These are phyloP conservation scores for Aurifilum marmelostoma DNA, from an alignment of 2,329 filamentous ascomycete species.

Conservation along the genomic window DNA sequence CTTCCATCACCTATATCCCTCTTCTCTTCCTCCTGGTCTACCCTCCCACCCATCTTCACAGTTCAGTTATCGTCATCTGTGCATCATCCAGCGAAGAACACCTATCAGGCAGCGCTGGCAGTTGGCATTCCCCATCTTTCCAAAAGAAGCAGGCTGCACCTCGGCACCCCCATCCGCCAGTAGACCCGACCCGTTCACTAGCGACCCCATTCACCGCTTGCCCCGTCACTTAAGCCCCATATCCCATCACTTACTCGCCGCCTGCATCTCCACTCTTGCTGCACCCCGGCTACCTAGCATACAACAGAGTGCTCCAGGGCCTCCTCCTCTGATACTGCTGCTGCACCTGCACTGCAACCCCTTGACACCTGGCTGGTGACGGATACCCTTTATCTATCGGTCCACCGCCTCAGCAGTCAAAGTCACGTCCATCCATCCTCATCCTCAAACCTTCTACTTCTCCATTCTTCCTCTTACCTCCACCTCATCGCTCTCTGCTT, in stretches of 20 bases:
- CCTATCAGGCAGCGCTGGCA: not conserved
- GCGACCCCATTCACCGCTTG: constrained; percentile 12
- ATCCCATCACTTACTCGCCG: constrained; percentile 11
- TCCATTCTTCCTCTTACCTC: too few species aligned
- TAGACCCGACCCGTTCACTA: not conserved
- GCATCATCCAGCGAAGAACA: not conserved
- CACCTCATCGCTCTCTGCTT: not conserved
- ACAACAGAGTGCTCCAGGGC: not conserved
- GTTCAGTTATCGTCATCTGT: too few species aligned
- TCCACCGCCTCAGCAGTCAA: constrained; percentile 4
- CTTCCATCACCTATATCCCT: not conserved
- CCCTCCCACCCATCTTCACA: too few species aligned
- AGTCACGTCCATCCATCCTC: not conserved
- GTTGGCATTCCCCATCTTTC: not conserved
- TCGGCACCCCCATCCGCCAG: constrained; percentile 10
- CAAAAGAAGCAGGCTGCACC: constrained; percentile 4
- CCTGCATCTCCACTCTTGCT: constrained; percentile 7
- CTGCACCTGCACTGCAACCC: not conserved
- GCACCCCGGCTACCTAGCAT: not conserved
- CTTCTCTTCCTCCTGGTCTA: not conserved
- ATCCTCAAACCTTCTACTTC: too few species aligned
- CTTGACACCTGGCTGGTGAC: not conserved
- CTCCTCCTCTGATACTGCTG: not conserved
- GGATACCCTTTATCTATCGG: constrained; percentile 9
- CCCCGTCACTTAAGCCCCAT: constrained; percentile 7